phyloP scores from a whole-genome alignment of 371 early-diverging fungal species.

The Batrachochytrium dendrobatidis region DNA sequence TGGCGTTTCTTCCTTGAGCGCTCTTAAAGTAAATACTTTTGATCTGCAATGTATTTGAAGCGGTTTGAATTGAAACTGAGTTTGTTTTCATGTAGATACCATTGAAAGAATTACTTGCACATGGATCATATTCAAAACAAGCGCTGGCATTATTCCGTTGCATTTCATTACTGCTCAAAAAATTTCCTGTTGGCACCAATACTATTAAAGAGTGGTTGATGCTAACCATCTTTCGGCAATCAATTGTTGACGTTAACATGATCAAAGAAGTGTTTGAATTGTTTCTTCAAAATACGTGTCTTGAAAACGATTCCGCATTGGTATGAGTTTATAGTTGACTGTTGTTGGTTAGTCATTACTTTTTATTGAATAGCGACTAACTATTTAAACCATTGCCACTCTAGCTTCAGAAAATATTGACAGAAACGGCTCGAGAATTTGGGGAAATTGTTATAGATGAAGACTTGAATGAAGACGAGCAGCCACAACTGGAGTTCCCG shows the following conservation, averaged over 20 bases:
- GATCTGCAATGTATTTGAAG: too few relatives aligned
- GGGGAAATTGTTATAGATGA: neutral
- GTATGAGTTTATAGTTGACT: too few relatives aligned
- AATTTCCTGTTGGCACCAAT: neutral
- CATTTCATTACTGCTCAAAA: neutral
- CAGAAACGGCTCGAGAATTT: neutral
- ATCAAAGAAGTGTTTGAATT: neutral
- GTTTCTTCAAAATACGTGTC: neutral
- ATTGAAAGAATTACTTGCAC: neutral
- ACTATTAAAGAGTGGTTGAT: neutral
- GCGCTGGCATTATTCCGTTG: neutral
- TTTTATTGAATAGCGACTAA: too few relatives aligned
- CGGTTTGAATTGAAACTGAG: too few relatives aligned
- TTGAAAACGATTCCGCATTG: neutral
- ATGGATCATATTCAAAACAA: neutral
- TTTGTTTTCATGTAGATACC: neutral
- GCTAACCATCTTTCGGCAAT: neutral
- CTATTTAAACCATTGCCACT: too few relatives aligned
- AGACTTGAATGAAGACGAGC: neutral
- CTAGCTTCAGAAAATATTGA: too few relatives aligned
- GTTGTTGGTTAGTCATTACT: too few relatives aligned
- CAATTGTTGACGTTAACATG: neutral
- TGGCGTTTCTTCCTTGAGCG: too few relatives aligned
- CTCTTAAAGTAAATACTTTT: too few relatives aligned
- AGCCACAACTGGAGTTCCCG: neutral